Evolutionary conservation across 179 eudicot species (phyloP).

Genomic region (Heliamphora pulchella): DNA sequence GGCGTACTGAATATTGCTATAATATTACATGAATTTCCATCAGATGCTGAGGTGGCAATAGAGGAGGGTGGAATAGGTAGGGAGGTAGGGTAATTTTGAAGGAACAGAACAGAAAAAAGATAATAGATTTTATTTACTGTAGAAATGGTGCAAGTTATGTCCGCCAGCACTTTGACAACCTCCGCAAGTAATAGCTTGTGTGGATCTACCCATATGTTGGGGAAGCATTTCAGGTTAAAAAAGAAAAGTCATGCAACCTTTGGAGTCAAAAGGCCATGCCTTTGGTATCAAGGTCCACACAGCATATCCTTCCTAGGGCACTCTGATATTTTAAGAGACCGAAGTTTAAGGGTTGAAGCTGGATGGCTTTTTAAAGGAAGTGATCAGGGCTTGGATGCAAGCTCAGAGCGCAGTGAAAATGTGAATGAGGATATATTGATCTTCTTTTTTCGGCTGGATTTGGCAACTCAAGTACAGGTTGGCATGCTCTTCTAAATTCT

Average conservation of each 20-base stretch:
- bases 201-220: slow-evolving; percentile 34
- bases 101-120: neutral
- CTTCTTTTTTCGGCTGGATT: slow-evolving; percentile 89
- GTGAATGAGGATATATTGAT: slow-evolving; percentile 82
- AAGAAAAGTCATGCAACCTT: slow-evolving; percentile 29
- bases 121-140: slow-evolving; percentile 4
- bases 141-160: slow-evolving; percentile 37
- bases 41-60: slow-evolving; percentile 10
- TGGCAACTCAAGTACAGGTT: slow-evolving; percentile 90
- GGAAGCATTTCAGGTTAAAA: slow-evolving; percentile 27
- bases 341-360: slow-evolving; percentile 48
- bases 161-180: slow-evolving; percentile 40
- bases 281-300: slow-evolving; percentile 30
- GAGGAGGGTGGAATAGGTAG: slow-evolving; percentile 6
- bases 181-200: slow-evolving; percentile 47
- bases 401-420: slow-evolving; percentile 76
- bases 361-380: slow-evolving; percentile 76
- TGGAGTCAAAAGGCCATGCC: slow-evolving; percentile 29
- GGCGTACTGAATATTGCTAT: slow-evolving; percentile 2
- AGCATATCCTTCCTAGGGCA: slow-evolving; percentile 29
- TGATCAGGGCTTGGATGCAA: slow-evolving; percentile 56
- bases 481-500: slow-evolving; percentile 11
- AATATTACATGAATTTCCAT: neutral
- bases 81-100: slow-evolving; percentile 10
- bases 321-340: slow-evolving; percentile 22